phyloP scores from a whole-genome alignment of 768 basidiomycete species.

The Russula compacta region DNA sequence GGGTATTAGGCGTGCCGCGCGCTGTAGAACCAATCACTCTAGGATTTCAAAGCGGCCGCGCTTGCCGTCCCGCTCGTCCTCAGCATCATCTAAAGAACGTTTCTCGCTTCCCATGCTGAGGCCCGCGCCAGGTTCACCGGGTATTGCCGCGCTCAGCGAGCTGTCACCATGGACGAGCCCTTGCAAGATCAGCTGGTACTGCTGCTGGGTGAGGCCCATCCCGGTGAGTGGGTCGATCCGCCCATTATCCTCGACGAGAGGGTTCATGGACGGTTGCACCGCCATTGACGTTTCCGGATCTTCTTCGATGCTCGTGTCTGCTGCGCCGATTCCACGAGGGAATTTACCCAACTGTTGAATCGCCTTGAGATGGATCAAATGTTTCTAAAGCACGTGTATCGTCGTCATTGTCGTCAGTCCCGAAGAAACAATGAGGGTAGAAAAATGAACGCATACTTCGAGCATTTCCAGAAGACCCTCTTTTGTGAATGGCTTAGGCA shows the following conservation, averaged over 20 bases:
- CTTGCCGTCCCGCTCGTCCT: conserved; percentile 31
- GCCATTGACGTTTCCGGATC: conserved; percentile 36
- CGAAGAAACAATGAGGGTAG: conserved; percentile 4
- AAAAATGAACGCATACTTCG: conserved; percentile 43
- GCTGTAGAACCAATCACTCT: conserved; percentile 21
- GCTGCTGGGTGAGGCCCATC: conserved; percentile 84
- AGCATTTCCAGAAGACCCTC: conserved; percentile 86
- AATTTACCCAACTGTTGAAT: conserved; percentile 20
- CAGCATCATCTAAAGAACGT: conserved; percentile 24
- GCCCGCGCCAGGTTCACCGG: conserved; percentile 28
- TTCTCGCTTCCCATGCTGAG: conserved; percentile 19
- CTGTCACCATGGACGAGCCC: conserved; percentile 57
- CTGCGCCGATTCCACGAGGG: conserved; percentile 14
- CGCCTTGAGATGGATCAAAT: conserved; percentile 22
- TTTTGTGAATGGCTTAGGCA: conserved; percentile 97
- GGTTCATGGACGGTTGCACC: conserved; percentile 25
- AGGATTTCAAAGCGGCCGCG: conserved; percentile 34
- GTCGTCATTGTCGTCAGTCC: not conserved
- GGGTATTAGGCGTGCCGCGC: not conserved
- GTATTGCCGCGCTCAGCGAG: not conserved
- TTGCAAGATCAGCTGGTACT: conserved; percentile 72
- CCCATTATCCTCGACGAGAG: conserved; percentile 14
- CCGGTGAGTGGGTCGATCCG: conserved; percentile 73
- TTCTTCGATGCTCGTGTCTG: conserved; percentile 24
- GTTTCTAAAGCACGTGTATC: conserved; percentile 18